Evolutionary conservation across 1,139 yeast genomes (phyloP).

Genomic region (Pneumocystis sp.): DNA sequence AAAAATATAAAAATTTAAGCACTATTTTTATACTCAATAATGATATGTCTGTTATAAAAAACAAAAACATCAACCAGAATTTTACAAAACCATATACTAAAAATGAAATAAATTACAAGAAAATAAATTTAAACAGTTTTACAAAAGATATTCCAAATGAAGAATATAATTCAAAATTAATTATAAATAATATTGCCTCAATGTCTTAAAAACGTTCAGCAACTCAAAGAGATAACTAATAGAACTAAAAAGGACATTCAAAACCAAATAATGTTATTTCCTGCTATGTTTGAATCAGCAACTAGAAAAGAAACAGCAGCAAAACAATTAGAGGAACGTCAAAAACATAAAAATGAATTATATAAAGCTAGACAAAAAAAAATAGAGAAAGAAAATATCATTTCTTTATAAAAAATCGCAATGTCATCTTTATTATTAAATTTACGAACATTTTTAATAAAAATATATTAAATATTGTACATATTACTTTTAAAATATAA

Average conservation of each 20-base stretch:
- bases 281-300: not conserved
- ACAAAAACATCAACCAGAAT: not conserved
- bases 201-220: not conserved
- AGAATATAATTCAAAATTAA: not conserved
- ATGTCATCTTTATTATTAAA: not conserved
- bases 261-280: not conserved
- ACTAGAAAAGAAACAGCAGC: not conserved
- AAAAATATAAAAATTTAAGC: not conserved
- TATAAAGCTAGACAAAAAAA: not conserved
- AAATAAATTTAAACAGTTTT: not conserved
- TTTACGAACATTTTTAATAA: not conserved
- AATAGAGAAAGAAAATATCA: not conserved
- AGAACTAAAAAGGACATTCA: not conserved
- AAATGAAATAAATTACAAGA: not conserved
- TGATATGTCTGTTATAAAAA: not conserved
- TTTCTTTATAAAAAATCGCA: not conserved
- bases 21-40: not conserved
- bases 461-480: conserved; percentile 6
- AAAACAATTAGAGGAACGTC: not conserved
- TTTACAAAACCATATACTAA: not conserved
- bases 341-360: not conserved
- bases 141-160: not conserved
- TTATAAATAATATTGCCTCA: not conserved
- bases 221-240: not conserved
- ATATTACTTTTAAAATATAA: conserved; percentile 5